Evolutionary conservation across 805 yeast species (phyloP), one percentile per base, ranked within the genome.

Genomic region (Schizosaccharomyces pombe): DNA sequence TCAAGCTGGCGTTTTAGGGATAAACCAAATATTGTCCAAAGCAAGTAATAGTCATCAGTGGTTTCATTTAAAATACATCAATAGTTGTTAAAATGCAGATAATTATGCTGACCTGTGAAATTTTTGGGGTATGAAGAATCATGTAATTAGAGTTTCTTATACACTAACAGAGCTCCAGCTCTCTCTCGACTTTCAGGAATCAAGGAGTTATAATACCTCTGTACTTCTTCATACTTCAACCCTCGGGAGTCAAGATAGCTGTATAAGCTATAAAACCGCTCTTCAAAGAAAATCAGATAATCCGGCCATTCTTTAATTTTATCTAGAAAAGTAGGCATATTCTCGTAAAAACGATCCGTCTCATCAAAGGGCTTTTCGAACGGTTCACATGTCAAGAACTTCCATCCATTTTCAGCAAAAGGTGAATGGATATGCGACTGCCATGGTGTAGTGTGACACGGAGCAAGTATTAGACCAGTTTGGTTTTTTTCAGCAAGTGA

Each of bases 381-480:
- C 0, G 99, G 99, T 56, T 85, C 93, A 65, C 99, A 91, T 0
- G 94, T 77, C 43, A 91, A 68, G 55, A 80, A 79, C 94, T 95
- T 83, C 1, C 79, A 73, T 0, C 63, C 60, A 3, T 74, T 62
- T 29, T 70, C 73, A 8, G 39, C 34, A 11, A 5, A n/a, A 4
- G 69, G 64, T 24, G 82, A 67, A 62, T 87, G 94, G 43, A 91
- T 66, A 63, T 82, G 78, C 28, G 91, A 76, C 62, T 85, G 95
- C 79, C 91, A 83, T 1, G 98, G 99, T 0, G 96, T 89, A 0
- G 97, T 87, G 65, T 91, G 99, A 62, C 99, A 91, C 0, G 99
- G 98, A 63, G 87, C 85, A 14, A 91, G 65, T 60, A 91, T 84
- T 0, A 95, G 94, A 30, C 87, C 67, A 1, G 82, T 72, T 6